Percentiles rank a stretch among this genome's conserved stretches.
Evolutionary conservation across 2,329 filamentous ascomycete genomes (phyloP).

Genomic region (Colletotrichum shisoi): DNA sequence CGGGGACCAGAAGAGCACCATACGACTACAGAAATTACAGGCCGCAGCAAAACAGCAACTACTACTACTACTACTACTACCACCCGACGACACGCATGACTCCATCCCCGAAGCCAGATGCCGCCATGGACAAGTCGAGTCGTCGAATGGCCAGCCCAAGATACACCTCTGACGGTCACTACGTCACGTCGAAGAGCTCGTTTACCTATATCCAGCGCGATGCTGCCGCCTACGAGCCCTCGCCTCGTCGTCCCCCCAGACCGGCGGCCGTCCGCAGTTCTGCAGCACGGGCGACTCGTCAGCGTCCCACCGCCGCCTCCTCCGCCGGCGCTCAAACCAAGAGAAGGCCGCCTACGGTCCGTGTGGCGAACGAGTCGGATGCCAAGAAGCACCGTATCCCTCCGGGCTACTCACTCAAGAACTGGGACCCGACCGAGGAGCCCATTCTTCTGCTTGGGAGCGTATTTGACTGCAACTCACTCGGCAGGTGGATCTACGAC

Average conservation of each 20-base stretch:
- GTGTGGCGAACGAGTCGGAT: slow-evolving; percentile 64
- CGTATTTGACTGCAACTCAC: slow-evolving; percentile 95
- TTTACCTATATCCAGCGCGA: slow-evolving; percentile 50
- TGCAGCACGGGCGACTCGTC: slow-evolving; percentile 60
- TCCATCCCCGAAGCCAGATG: slow-evolving; percentile 46
- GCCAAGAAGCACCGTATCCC: slow-evolving; percentile 77
- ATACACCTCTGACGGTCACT: slow-evolving; percentile 66
- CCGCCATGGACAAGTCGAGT: too few species aligned
- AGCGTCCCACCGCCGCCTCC: slow-evolving; percentile 59
- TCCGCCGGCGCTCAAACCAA: slow-evolving; percentile 55
- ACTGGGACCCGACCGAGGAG: slow-evolving; percentile 95
- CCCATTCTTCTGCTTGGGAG: slow-evolving; percentile 94
- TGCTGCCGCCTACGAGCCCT: slow-evolving; percentile 52
- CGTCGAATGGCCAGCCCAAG: slow-evolving; percentile 43
- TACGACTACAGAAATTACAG: neutral
- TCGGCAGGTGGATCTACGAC: slow-evolving; percentile 99
- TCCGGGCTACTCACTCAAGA: slow-evolving; percentile 90
- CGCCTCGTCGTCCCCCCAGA: slow-evolving; percentile 52
- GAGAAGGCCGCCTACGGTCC: slow-evolving; percentile 51
- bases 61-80: slow-evolving; percentile 52
- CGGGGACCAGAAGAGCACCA: slow-evolving; percentile 50
- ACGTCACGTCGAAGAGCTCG: slow-evolving; percentile 60
- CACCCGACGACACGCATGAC: slow-evolving; percentile 40
- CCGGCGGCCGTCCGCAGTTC: slow-evolving; percentile 56
- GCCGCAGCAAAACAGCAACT: slow-evolving; percentile 31